Conservation (phyloP, 106 monocot genomes). For the Allium fistulosum region DNA sequence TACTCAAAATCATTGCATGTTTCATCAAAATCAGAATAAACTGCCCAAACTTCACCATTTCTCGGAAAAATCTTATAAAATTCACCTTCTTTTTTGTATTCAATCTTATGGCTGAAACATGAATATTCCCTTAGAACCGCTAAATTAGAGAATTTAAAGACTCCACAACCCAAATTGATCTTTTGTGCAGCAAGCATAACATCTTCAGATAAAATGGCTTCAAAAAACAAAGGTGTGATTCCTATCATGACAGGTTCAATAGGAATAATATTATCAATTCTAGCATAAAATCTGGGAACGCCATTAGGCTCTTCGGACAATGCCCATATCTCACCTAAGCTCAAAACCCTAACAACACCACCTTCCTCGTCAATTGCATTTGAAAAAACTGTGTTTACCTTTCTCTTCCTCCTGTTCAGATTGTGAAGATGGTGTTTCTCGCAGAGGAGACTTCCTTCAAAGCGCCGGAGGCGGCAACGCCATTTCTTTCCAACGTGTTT, state of each 20-base stretch:
- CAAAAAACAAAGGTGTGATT: background rate
- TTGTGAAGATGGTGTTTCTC: background rate
- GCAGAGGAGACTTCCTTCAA: background rate
- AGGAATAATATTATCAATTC: slow-evolving; percentile 5
- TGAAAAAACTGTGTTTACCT: too few relatives aligned
- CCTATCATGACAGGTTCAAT: background rate
- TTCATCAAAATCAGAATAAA: slow-evolving; percentile 1
- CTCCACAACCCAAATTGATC: slow-evolving; percentile 3
- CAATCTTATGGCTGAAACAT: background rate
- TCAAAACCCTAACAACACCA: background rate
- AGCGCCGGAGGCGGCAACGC: background rate
- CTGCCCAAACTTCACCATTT: slow-evolving; percentile 17
- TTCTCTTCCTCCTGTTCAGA: background rate
- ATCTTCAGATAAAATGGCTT: slow-evolving; percentile 4
- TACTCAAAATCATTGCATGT: background rate
- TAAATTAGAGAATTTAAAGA: background rate
- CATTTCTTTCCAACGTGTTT: background rate
- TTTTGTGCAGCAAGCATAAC: background rate
- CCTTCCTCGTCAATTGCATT: background rate
- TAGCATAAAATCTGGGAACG: slow-evolving; percentile 3
- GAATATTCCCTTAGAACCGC: background rate
- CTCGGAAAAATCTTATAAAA: slow-evolving; percentile 12
- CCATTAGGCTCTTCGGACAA: background rate
- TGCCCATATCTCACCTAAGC: slow-evolving; percentile 12
- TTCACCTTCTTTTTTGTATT: background rate